A percentile compares a stretch with the other conserved stretches of the same genome.
Evolutionary conservation across 2,329 filamentous ascomycete species (phyloP).

Genomic region (Magnaporthiopsis incrustans): DNA sequence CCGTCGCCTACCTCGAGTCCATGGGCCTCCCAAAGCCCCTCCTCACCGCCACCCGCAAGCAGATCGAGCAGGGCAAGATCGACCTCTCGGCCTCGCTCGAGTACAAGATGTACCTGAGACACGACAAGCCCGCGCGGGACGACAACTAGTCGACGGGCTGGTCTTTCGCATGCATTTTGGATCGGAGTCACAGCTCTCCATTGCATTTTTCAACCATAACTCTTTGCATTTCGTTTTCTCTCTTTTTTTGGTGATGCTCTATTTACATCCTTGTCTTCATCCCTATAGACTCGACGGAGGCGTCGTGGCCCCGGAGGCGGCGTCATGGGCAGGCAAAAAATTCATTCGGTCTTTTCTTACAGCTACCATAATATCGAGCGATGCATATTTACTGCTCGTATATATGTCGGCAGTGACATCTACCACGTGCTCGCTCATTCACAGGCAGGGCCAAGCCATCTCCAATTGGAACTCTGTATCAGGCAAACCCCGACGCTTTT

Average conservation of each 20-base stretch:
- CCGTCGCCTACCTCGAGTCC: slow-evolving; percentile 51
- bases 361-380: neutral
- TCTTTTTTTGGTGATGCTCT: neutral
- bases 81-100: slow-evolving; percentile 49
- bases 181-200: neutral
- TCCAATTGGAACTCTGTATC: neutral
- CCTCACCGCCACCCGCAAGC: slow-evolving; percentile 46
- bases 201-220: too few species aligned
- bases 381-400: neutral
- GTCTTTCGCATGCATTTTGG: neutral
- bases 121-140: slow-evolving; percentile 43
- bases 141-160: slow-evolving; percentile 12
- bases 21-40: slow-evolving; percentile 59
- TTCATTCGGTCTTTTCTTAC: neutral
- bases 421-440: neutral
- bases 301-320: neutral
- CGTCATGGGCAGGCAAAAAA: neutral
- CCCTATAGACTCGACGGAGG: neutral
- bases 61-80: slow-evolving; percentile 53
- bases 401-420: too few species aligned
- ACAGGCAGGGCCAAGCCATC: neutral
- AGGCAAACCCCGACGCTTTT: neutral
- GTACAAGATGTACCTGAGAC: slow-evolving; percentile 55
- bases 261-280: neutral
- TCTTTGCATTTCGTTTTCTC: neutral